Conservation (phyloP, 495 filamentous ascomycete species). For the Neurospora sp. region DNA sequence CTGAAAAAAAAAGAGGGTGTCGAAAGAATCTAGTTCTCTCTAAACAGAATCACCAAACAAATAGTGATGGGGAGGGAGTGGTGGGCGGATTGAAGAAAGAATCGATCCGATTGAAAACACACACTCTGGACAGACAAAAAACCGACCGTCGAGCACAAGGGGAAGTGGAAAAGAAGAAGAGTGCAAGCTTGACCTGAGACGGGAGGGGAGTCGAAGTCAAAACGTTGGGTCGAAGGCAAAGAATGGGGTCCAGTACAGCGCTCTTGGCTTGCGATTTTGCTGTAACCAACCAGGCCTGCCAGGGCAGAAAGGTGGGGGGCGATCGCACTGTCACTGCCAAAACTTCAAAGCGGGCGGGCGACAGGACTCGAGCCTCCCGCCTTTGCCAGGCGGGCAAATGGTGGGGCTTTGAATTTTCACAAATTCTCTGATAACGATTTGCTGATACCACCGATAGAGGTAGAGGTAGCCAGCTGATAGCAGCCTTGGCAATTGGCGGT, state of each 20-base stretch:
- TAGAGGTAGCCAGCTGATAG: conserved; percentile 13
- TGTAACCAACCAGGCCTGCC: background rate
- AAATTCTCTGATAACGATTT: conserved; percentile 23
- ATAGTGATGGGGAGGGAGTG: background rate
- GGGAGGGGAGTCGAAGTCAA: background rate
- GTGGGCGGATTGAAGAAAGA: background rate
- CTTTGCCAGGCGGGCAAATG: conserved; percentile 1
- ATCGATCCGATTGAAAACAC: background rate
- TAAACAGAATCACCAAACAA: background rate
- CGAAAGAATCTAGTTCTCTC: background rate
- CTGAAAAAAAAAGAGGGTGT: background rate
- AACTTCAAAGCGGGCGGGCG: conserved; percentile 6
- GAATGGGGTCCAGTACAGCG: background rate
- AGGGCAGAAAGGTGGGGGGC: conserved; percentile 3
- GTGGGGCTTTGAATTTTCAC: conserved; percentile 24
- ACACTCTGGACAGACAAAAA: background rate
- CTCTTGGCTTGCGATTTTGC: background rate
- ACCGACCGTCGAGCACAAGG: background rate
- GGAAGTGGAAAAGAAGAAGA: background rate
- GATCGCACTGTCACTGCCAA: background rate
- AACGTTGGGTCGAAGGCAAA: background rate
- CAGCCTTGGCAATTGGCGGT: conserved; percentile 7
- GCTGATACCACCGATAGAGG: background rate
- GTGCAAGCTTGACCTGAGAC: background rate
- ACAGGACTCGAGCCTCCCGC: conserved; percentile 6